These are phyloP conservation scores for Penicillium samsonianum DNA, from an alignment of 495 filamentous ascomycete genomes.

Conservation along the genomic window DNA sequence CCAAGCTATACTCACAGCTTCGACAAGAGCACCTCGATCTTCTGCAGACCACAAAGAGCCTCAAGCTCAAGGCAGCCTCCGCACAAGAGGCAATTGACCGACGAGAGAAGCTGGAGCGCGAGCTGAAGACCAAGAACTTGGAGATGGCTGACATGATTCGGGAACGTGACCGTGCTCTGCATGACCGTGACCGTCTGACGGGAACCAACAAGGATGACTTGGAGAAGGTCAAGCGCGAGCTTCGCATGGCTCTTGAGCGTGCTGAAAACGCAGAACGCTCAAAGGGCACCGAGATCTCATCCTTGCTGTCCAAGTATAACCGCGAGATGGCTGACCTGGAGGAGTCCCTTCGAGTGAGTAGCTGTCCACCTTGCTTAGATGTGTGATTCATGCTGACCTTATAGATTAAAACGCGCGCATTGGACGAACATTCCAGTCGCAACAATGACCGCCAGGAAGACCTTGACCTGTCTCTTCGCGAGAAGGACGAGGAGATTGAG, in stretches of 20 bases:
- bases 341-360: constrained; percentile 71
- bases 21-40: constrained; percentile 94
- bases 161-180: constrained; percentile 90
- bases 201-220: constrained; percentile 90
- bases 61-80: constrained; percentile 93
- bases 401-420: constrained; percentile 75
- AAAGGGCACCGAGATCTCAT: constrained; percentile 91
- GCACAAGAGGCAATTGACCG: constrained; percentile 96
- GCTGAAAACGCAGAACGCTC: constrained; percentile 89
- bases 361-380: not conserved
- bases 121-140: constrained; percentile 98
- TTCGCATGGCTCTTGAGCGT: constrained; percentile 87
- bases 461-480: constrained; percentile 76
- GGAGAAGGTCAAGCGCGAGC: constrained; percentile 95
- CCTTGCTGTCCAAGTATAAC: constrained; percentile 93
- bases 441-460: constrained; percentile 80
- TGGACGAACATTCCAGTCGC: constrained; percentile 81
- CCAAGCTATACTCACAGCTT: constrained; percentile 94
- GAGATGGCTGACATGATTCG: constrained; percentile 98
- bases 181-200: constrained; percentile 81
- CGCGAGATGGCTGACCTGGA: constrained; percentile 95
- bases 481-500: constrained; percentile 97
- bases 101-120: constrained; percentile 91
- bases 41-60: constrained; percentile 89
- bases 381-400: constrained; percentile 22